Evolutionary conservation across 192 early-diverging fungal species (phyloP), one percentile per base, ranked within the genome.

Genomic region (Coemansia sp.): DNA sequence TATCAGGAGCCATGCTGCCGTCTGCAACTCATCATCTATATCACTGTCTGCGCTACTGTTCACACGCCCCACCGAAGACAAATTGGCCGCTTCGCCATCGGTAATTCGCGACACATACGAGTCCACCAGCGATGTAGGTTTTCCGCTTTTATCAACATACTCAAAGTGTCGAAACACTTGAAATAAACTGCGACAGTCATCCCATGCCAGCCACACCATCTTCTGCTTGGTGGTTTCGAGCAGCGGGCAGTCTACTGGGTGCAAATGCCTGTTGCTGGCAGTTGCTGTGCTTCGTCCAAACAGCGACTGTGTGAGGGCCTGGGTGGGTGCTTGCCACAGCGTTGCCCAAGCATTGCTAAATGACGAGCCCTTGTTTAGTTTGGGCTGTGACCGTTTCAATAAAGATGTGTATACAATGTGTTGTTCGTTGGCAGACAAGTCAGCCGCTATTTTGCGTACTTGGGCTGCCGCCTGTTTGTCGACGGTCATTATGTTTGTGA

Each of bases 171-270:
- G 51, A 35, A 78, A 78, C 16, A 64, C 64, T 15, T 55, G 53
- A 38, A 46, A 54, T 21, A 78, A 54, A 8, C 68, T 39, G 3
- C 68, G 68, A 49, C 68, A 70, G 35, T 78, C 74, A 56, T 63
- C 64, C 74, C 74, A 78, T 7, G 68, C 50, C 45, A 78, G 74
- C 68, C 74, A 78, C 16, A 78, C 64, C 52, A 67, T 60, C 11
- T 57, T 42, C 19, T 37, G 37, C 2, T 35, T 28, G 18, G 15
- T 47, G 52, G 23, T 20, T 13, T 49, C 57, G 16, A 62, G 44
- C 49, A 63, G 40, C 54, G 19, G 42, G 12, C 55, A 42, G 33
- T 68, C 53, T 12, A 77, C 37, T 41, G 54, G 52, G 15, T 61
- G 55, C 30, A 55, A 15, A 23, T 59, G 61, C 7, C 42, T 33